Conservation (phyloP, 1,284 basidiomycete genomes). For the Caloboletus firmus region DNA sequence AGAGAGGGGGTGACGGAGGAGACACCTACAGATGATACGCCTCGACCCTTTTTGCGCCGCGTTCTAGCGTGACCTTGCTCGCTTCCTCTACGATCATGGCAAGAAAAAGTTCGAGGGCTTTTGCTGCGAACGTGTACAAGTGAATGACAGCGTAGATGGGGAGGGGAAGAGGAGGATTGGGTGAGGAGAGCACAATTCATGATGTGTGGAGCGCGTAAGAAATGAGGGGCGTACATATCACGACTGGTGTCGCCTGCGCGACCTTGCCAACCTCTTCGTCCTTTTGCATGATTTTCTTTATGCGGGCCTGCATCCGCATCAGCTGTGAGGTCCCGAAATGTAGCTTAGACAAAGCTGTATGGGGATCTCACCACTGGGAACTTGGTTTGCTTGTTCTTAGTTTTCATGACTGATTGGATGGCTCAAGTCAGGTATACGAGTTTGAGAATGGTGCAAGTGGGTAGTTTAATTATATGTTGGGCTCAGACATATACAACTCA, state of each 20-base stretch:
- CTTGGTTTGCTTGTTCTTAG: constrained; percentile 82
- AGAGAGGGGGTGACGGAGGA: neutral
- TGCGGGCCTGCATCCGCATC: constrained; percentile 70
- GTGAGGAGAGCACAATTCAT: constrained; percentile 4
- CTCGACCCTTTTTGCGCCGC: constrained; percentile 89
- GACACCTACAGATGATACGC: constrained; percentile 88
- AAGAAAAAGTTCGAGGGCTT: constrained; percentile 94
- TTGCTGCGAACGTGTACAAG: constrained; percentile 58
- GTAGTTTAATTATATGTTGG: neutral
- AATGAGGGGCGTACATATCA: constrained; percentile 79
- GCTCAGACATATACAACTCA: constrained; percentile 8
- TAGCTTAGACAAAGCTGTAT: constrained; percentile 11
- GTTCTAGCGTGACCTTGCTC: constrained; percentile 75
- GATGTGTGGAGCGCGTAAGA: constrained; percentile 16
- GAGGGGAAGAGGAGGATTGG: neutral
- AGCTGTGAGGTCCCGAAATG: neutral
- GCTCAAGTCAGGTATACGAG: neutral
- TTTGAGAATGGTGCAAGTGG: neutral
- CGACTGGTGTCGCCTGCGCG: constrained; percentile 93
- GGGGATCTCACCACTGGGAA: constrained; percentile 66
- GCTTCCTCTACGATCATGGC: constrained; percentile 84
- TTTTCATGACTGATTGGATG: constrained; percentile 55
- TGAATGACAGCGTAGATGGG: neutral
- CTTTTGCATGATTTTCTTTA: constrained; percentile 99
- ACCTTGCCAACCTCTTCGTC: constrained; percentile 99